Evolutionary conservation across 495 filamentous ascomycete species (phyloP), one percentile per base, ranked within the genome.

Genomic region (Xylaria grammica): DNA sequence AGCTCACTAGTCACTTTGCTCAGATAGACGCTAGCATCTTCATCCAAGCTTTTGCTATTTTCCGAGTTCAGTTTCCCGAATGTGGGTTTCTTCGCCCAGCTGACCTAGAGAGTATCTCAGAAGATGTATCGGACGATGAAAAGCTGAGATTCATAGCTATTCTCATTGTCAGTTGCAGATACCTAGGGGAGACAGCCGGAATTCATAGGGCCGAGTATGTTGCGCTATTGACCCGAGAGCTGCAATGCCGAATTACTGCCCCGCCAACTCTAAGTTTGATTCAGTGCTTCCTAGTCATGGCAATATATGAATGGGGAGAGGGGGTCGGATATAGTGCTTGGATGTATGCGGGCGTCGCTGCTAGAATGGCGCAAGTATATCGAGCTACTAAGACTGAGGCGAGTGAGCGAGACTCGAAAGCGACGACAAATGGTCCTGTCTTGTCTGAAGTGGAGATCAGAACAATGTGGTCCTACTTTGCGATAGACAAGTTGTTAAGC

Each of bases 221-320:
- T n/a, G 27, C 38, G 27, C 13, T 63, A 5, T 7, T 55, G 29
- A 63, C 40, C 0, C 38, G 50, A 10, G 50, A 63, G 5, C 60
- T 63, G 2, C 49, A 46, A 24, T 48, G 60, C 34, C 60, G 60
- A 2, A 48, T 63, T 4, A 63, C 60, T 3, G 60, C 50, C 0
- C 50, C 49, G 27, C 50, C 60, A 13, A 63, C 34, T 27, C 50
- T 55, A 13, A 34, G 60, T n/a, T 40, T 63, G 19, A 63, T 63
- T 19, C 50, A 63, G 42, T 46, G 60, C 38, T 63, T 63, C 13
- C 49, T 63, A 19, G 36, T 63, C 17, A 55, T 63, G 60, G 50
- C 49, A 3, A n/a, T 63, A 27, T 63, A 63, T 24, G 60, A 63
- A 48, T 63, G 60, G 60, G 60, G 60, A 1, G 50, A 63, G 26